Percentiles rank a stretch among this genome's conserved stretches.
Evolutionary conservation across 192 early-diverging fungal genomes (phyloP).

Genomic region (Coemansia sp.): DNA sequence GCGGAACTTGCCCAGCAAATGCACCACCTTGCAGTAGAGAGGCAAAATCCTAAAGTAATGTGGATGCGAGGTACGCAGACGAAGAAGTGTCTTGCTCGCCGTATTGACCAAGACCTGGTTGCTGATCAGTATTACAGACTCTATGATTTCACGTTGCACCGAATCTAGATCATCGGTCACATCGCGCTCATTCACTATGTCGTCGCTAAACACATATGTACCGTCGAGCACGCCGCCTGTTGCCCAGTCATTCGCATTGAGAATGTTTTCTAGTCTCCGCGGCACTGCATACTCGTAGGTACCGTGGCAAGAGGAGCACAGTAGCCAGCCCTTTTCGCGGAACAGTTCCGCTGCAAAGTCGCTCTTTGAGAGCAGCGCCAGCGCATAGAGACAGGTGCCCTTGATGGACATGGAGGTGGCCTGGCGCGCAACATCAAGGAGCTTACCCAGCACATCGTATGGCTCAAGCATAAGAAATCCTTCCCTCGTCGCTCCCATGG

Average conservation of each 20-base stretch:
- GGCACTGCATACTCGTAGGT: conserved; percentile 50
- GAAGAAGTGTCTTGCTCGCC: conserved; percentile 41
- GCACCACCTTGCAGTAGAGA: conserved; percentile 29
- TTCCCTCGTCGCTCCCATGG: conserved; percentile 41
- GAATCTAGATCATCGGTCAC: conserved; percentile 36
- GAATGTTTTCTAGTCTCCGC: conserved; percentile 20
- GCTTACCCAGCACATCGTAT: conserved; percentile 22
- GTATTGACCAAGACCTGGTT: conserved; percentile 46
- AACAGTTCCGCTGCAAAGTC: conserved; percentile 47
- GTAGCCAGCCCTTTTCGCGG: conserved; percentile 39
- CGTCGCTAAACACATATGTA: conserved; percentile 33
- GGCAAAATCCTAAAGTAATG: conserved; percentile 48
- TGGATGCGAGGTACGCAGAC: conserved; percentile 48
- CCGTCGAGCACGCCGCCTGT: conserved; percentile 21
- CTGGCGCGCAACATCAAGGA: conserved; percentile 24
- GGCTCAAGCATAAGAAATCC: conserved; percentile 42
- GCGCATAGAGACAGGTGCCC: conserved; percentile 44
- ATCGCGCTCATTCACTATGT: not conserved
- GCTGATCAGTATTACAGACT: conserved; percentile 37
- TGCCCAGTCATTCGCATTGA: conserved; percentile 42
- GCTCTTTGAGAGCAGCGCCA: conserved; percentile 44
- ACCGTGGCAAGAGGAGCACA: conserved; percentile 45
- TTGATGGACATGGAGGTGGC: conserved; percentile 33
- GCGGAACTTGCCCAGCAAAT: conserved; percentile 46
- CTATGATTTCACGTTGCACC: conserved; percentile 48